Evolutionary conservation across 2,329 filamentous ascomycete species (phyloP), one percentile per base, ranked within the genome.

Genomic region (Pestalotiopsis sp.): DNA sequence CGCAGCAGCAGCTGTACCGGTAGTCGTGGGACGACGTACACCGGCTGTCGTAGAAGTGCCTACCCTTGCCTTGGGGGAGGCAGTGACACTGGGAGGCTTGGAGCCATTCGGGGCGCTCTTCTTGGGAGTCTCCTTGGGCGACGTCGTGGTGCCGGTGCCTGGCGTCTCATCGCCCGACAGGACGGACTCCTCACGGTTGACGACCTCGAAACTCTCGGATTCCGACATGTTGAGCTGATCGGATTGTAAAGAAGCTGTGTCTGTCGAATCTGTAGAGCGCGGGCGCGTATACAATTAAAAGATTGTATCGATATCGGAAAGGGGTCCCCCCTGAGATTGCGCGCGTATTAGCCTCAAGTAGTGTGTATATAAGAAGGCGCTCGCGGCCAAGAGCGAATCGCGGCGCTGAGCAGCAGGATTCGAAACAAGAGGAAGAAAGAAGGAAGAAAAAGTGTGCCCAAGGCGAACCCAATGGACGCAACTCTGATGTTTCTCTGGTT

Each of bases 131-230:
- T 72, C 73, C 68, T 77, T 75, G 61, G 78, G 76, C 66, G 76
- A 74, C 68, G 80, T 78, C 45, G 66, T 71, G 36, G 75, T 74
- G 56, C 76, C 74, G 36, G 73, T 72, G 67, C 75, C 75, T 17
- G 77, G 73, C 11, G 76, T 77, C 70, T 80, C 78, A 64, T 79
- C 78, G 52, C 76, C 75, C 23, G 78, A 79, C 63, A 77, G 72
- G 68, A 80, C 70, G 61, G 78, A 81, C 71, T 83, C 82, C 49
- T 84, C 82, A 70, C 78, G 80, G 73, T 83, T 81, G 67, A 81
- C 78, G 68, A 81, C 80, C 70, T 85, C 83, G 76, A 82, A 80
- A 72, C 80, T 81, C 73, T 85, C 84, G 71, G 79, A 77, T 73
- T 86, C 84, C 74, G 84, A 84, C 84, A 86, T 86, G 71, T 49